These are phyloP conservation scores for Gracilaria domingensis DNA, from an alignment of 23 red algal species.

Conservation along the genomic window DNA sequence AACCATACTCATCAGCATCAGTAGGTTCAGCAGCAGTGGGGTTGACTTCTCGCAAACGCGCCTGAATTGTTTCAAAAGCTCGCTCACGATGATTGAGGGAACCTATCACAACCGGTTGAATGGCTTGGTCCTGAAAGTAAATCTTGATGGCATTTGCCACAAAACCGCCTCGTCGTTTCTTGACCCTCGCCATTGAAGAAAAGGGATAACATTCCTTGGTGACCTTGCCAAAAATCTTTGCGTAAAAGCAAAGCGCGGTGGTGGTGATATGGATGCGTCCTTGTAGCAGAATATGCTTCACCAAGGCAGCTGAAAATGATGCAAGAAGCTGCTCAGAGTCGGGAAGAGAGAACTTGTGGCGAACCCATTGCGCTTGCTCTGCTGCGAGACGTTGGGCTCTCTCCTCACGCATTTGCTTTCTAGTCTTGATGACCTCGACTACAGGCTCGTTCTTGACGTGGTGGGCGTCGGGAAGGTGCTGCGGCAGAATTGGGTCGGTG, in stretches of 20 bases:
- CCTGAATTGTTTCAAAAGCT: constrained; percentile 49
- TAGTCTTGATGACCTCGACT: constrained; percentile 23
- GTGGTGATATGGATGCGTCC: constrained; percentile 73
- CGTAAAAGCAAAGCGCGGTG: constrained; percentile 62
- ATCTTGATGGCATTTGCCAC: constrained; percentile 77
- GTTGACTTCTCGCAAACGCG: constrained; percentile 39
- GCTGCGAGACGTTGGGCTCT: constrained; percentile 37
- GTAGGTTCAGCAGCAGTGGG: constrained; percentile 38
- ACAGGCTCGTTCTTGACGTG: neutral
- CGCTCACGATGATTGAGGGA: constrained; percentile 68
- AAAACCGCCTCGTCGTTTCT: constrained; percentile 63
- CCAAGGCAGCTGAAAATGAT: constrained; percentile 65
- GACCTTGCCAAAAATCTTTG: constrained; percentile 75
- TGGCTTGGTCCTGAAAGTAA: constrained; percentile 35
- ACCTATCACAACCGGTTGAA: constrained; percentile 65
- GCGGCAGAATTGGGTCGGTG: neutral
- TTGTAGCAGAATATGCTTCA: constrained; percentile 63
- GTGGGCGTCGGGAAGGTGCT: neutral
- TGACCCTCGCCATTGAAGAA: constrained; percentile 52
- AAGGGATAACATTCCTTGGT: constrained; percentile 59
- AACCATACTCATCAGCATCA: constrained; percentile 48
- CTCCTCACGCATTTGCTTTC: constrained; percentile 45
- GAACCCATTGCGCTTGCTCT: constrained; percentile 63
- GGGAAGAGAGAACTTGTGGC: constrained; percentile 31
- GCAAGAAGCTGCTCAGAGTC: constrained; percentile 42